Base-by-base conservation (phyloP, 2,329 filamentous ascomycete species). In the Pseudogymnoascus sp. region DNA sequence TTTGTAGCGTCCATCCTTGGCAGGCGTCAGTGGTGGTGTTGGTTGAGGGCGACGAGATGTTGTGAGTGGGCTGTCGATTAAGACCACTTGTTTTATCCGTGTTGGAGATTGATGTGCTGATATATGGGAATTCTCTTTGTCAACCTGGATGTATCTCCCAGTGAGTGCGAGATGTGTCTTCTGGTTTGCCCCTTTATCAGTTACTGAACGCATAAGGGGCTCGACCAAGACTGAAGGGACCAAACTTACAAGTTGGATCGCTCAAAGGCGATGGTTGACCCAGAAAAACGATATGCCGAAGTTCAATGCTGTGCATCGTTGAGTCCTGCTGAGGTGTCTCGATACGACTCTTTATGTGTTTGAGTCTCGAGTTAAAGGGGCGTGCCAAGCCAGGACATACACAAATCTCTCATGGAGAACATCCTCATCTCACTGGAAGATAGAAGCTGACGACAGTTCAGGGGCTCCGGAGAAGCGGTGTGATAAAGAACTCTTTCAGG, bases 151-250 rank as follows among this genome's bases (percentile, higher is more conserved):
- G 11, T 56, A 56, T 56, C 10, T 12, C n/a, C 10, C 10, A 21
- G 16, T 21, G 25, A 21, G 50, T 56, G 28, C n/a, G 50, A 36
- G 18, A 34, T 21, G 28, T 21, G 18, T 56, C 28, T 56, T 18
- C 50, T 56, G 5, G 50, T 56, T 10, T 56, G 11, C 50, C 50
- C 50, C 50, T 56, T 56, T 56, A 36, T 56, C n/a, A 56, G 28
- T 21, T 34, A 12, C 18, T 18, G 16, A 36, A 21, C 50, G 16
- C 16, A 21, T 16, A 56, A 21, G 10, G 14, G 50, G 14, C 16
- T 34, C 10, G 12, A 6, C n/a, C 28, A 34, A 11, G 28, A 36
- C 10, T 2, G 18, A 56, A 31, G 25, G 25, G 46, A n/a, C 10
- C 16, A 56, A 56, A 56, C 50, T 56, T 36, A 56, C 50, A 56